Percentiles rank a stretch among this genome's conserved stretches.
phyloP scores from a whole-genome alignment of 306 rosid species.

The Fagus crenata region DNA sequence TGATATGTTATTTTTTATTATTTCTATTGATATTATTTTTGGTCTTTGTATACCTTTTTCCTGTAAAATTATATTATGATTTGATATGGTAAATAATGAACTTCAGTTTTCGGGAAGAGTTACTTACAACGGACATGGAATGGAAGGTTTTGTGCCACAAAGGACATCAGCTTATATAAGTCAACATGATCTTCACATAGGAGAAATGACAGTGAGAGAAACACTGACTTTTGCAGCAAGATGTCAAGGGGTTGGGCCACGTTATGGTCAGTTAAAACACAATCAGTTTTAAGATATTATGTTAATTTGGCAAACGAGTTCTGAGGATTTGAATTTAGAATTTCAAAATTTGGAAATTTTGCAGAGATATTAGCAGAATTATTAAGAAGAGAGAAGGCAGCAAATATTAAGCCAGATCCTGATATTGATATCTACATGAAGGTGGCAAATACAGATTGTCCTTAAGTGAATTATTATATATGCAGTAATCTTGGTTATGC shows the following conservation, averaged over 20 bases:
- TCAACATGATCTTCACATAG: constrained; percentile 80
- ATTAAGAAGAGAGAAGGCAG: constrained; percentile 81
- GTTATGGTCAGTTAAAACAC: constrained; percentile 37
- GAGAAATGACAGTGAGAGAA: constrained; percentile 94
- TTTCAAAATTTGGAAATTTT: constrained; percentile 17
- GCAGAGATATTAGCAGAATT: constrained; percentile 75
- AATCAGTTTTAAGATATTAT: not conserved
- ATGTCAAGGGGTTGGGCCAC: constrained; percentile 80
- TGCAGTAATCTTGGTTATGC: not conserved
- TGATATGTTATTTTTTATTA: no score
- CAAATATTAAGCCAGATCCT: constrained; percentile 80
- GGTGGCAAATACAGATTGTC: constrained; percentile 29
- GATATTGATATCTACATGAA: constrained; percentile 82
- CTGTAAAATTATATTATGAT: not conserved
- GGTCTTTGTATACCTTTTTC: no score
- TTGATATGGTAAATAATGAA: constrained; percentile 6
- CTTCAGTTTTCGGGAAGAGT: constrained; percentile 65
- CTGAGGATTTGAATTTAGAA: not conserved
- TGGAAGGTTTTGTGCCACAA: constrained; percentile 79
- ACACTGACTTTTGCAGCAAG: constrained; percentile 86
- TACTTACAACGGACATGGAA: constrained; percentile 61
- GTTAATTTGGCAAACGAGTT: not conserved
- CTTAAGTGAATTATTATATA: not conserved
- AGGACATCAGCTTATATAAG: constrained; percentile 81
- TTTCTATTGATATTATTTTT: no score